phyloP scores from a whole-genome alignment of 495 filamentous ascomycete species.

The Trichoderma reesei region DNA sequence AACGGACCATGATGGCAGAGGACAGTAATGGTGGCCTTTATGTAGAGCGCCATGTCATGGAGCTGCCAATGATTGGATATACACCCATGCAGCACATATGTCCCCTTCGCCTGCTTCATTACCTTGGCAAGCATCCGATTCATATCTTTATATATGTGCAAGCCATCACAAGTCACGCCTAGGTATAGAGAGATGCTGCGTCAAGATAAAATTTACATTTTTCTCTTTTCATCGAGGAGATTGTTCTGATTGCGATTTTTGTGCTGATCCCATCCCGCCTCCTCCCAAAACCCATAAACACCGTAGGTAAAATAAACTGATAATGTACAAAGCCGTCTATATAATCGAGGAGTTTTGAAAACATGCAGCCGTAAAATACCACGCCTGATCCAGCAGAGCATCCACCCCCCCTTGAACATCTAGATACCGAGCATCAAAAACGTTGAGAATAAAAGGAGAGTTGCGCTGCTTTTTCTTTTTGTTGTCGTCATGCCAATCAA shows the following conservation, averaged over 20 bases:
- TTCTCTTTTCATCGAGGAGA: not conserved
- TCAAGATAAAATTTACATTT: no score
- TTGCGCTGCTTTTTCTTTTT: not conserved
- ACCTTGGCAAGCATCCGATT: not conserved
- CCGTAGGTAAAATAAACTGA: not conserved
- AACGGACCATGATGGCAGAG: no score
- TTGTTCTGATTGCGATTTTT: not conserved
- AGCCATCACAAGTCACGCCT: not conserved
- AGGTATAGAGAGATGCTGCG: no score
- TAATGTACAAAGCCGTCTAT: slow-evolving; percentile 1
- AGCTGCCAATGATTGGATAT: not conserved
- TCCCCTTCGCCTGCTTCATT: not conserved
- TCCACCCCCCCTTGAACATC: not conserved
- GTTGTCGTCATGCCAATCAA: not conserved
- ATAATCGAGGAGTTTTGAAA: not conserved
- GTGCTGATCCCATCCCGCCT: not conserved
- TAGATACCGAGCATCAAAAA: not conserved
- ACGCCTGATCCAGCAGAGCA: not conserved
- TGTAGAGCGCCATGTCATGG: not conserved
- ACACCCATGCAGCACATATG: not conserved
- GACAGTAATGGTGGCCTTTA: not conserved
- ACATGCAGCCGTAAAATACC: not conserved
- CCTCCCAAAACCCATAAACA: not conserved
- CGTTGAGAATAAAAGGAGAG: not conserved
- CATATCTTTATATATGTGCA: not conserved